These are phyloP conservation scores for Fusarium sp. DNA, from an alignment of 2,329 filamentous ascomycete species.

Conservation along the genomic window DNA sequence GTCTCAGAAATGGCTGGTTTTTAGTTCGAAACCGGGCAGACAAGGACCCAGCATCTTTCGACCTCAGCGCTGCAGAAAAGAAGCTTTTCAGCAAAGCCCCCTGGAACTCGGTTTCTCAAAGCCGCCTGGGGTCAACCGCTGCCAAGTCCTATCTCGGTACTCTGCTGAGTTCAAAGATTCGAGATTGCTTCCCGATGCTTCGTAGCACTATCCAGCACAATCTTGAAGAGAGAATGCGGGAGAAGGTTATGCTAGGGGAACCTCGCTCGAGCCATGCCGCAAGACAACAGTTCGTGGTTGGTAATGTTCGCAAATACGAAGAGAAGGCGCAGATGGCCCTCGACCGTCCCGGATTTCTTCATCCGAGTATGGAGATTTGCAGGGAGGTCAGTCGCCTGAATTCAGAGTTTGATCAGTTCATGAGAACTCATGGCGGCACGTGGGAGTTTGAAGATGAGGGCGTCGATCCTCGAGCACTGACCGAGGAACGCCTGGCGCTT, in stretches of 20 bases:
- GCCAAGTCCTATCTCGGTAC: conserved; percentile 49
- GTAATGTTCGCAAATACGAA: conserved; percentile 45
- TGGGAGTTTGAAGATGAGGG: conserved; percentile 47
- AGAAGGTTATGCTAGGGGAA: conserved; percentile 43
- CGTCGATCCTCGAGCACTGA: conserved; percentile 24
- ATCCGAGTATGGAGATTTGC: conserved; percentile 44
- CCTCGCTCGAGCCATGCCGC: conserved; percentile 41
- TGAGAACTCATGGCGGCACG: conserved; percentile 46
- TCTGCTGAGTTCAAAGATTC: conserved; percentile 53
- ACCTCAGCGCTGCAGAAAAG: conserved; percentile 47
- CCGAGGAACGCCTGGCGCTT: neutral
- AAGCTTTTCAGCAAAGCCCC: conserved; percentile 46
- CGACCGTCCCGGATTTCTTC: conserved; percentile 42
- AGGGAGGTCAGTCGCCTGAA: conserved; percentile 38
- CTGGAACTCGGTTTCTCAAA: conserved; percentile 46
- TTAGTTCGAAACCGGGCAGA: conserved; percentile 53
- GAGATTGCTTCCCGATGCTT: conserved; percentile 50
- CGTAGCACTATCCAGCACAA: conserved; percentile 40
- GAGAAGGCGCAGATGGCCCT: conserved; percentile 38
- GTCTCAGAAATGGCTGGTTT: conserved; percentile 50
- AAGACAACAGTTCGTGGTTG: conserved; percentile 46
- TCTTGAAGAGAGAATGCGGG: conserved; percentile 29
- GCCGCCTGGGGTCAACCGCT: conserved; percentile 48
- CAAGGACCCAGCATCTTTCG: conserved; percentile 39
- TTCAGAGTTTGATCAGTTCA: conserved; percentile 45